Evolutionary conservation across 768 basidiomycete genomes (phyloP).

Genomic region (Albatrellus ellisii): DNA sequence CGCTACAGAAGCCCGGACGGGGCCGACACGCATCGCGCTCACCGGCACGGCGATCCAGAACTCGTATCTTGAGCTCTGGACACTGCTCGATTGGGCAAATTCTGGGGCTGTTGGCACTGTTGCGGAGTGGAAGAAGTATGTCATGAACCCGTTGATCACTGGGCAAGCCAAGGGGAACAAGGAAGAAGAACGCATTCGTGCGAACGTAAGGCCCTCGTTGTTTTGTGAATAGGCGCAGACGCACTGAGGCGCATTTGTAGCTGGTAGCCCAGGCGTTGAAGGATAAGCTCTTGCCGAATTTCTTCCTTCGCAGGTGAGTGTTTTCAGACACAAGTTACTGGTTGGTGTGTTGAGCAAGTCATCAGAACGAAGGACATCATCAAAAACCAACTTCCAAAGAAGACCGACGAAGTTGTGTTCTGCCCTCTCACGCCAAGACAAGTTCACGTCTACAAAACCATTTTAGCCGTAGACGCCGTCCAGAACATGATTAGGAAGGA

Average conservation of each 20-base stretch:
- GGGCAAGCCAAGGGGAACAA: slow-evolving; percentile 59
- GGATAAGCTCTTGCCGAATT: slow-evolving; percentile 60
- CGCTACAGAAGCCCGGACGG: slow-evolving; percentile 3
- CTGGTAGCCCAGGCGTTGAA: slow-evolving; percentile 47
- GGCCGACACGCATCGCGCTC: slow-evolving; percentile 56
- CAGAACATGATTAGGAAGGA: slow-evolving; percentile 63
- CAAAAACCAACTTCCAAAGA: slow-evolving; percentile 69
- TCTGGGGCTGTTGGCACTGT: slow-evolving; percentile 63
- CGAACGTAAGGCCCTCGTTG: slow-evolving; percentile 26
- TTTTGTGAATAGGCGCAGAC: background rate
- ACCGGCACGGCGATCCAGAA: slow-evolving; percentile 85
- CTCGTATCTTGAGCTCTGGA: slow-evolving; percentile 82
- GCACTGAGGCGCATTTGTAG: slow-evolving; percentile 19
- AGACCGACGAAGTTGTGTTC: slow-evolving; percentile 86
- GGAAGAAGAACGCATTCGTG: slow-evolving; percentile 45
- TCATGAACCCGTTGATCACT: slow-evolving; percentile 49
- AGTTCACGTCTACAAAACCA: slow-evolving; percentile 55
- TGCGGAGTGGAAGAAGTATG: slow-evolving; percentile 65
- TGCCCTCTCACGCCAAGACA: slow-evolving; percentile 75
- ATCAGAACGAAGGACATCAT: slow-evolving; percentile 69
- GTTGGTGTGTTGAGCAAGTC: background rate
- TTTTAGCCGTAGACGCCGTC: slow-evolving; percentile 51
- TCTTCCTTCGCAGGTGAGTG: slow-evolving; percentile 67
- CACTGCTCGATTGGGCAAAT: slow-evolving; percentile 85
- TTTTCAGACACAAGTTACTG: background rate